phyloP scores from a whole-genome alignment of 2,329 filamentous ascomycete species.

The Hypoxylon sp. region DNA sequence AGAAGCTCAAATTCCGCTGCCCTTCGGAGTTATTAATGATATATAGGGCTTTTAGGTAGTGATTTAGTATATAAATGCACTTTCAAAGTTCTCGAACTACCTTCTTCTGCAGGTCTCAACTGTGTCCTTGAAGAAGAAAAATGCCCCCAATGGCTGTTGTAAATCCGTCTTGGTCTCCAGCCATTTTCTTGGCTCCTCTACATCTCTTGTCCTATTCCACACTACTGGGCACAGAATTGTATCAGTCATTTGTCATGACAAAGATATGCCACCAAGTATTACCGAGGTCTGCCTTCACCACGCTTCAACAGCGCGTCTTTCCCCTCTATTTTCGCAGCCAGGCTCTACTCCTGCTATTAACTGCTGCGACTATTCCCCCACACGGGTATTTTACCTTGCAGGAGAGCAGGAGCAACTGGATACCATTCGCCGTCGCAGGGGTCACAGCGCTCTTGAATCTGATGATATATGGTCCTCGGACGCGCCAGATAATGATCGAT shows the following conservation, averaged over 20 bases:
- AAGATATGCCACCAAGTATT: constrained; percentile 56
- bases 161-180: constrained; percentile 13
- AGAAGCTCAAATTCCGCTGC: constrained; percentile 9
- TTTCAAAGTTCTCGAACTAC: not conserved
- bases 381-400: constrained; percentile 53
- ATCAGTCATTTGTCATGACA: constrained; percentile 58
- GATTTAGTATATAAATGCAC: constrained; percentile 6
- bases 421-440: constrained; percentile 55
- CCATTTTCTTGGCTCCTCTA: constrained; percentile 52
- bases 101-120: not conserved
- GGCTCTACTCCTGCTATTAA: constrained; percentile 54
- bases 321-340: constrained; percentile 60
- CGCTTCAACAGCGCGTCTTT: constrained; percentile 59
- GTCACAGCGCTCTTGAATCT: constrained; percentile 55
- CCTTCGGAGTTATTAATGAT: constrained; percentile 3
- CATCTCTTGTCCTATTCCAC: constrained; percentile 59
- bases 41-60: not conserved
- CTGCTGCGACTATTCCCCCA: constrained; percentile 55
- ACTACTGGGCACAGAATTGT: constrained; percentile 59
- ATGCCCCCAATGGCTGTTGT: constrained; percentile 24
- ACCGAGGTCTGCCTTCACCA: constrained; percentile 56
- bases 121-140: not conserved
- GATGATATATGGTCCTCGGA: constrained; percentile 57
- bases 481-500: constrained; percentile 53
- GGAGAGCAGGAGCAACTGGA: constrained; percentile 52